Conservation (phyloP, 257 asterid genomes). For the Schizonepeta tenuifolia region DNA sequence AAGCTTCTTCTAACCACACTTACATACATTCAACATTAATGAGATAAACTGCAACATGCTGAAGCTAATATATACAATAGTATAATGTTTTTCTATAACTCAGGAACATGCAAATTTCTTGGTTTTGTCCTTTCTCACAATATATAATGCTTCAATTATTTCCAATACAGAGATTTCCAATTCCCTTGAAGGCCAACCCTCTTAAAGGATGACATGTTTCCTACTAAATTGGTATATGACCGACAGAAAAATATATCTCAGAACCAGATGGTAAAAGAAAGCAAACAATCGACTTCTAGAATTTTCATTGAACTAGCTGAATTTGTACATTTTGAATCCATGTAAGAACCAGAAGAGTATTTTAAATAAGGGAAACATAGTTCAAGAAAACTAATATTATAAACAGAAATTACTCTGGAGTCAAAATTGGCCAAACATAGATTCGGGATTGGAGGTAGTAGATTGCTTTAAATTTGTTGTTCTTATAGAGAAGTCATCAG, state of each 20-base stretch:
- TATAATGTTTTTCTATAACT: slow-evolving; percentile 20
- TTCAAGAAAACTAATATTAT: neutral
- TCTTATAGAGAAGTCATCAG: neutral
- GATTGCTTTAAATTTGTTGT: neutral
- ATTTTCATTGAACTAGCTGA: neutral
- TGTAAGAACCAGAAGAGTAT: neutral
- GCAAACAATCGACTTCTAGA: neutral
- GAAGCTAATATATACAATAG: slow-evolving; percentile 21
- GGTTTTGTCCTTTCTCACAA: slow-evolving; percentile 2
- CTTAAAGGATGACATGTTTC: neutral
- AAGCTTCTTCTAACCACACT: slow-evolving; percentile 25
- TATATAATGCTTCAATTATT: slow-evolving; percentile 14
- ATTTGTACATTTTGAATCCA: neutral
- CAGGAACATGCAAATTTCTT: slow-evolving; percentile 6
- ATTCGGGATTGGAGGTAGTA: neutral
- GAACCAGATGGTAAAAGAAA: neutral
- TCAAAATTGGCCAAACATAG: neutral
- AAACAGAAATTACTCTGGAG: neutral
- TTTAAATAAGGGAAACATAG: neutral
- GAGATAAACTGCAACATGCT: slow-evolving; percentile 1
- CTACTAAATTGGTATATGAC: slow-evolving; percentile 3
- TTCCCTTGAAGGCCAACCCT: slow-evolving; percentile 3
- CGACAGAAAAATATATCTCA: neutral
- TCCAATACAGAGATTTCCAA: slow-evolving; percentile 4
- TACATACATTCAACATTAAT: slow-evolving; percentile 13